A percentile compares a stretch with the other conserved stretches of the same genome.
Conservation (phyloP, 1,284 basidiomycete species). For the Boletus semigastroideus region DNA sequence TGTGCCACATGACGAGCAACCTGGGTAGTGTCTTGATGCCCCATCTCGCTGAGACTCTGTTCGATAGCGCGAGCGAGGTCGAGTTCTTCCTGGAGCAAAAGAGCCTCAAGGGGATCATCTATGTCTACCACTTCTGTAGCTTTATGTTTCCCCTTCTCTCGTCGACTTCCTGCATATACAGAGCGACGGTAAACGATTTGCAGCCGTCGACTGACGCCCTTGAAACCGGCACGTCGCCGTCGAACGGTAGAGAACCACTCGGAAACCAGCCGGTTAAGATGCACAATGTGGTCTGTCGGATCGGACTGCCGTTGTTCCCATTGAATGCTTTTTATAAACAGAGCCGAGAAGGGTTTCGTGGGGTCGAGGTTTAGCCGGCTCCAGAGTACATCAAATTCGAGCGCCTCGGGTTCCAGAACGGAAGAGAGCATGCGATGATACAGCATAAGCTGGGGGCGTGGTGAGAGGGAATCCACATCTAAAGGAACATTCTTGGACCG, state of each 20-base stretch:
- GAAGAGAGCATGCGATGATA: conserved; percentile 72
- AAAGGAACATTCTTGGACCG: conserved; percentile 52
- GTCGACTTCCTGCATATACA: not conserved
- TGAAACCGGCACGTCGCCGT: conserved; percentile 6
- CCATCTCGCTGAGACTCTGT: conserved; percentile 51
- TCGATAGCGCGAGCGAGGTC: conserved; percentile 74
- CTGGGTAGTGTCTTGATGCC: conserved; percentile 30
- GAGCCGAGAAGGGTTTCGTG: conserved; percentile 46
- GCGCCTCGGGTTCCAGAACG: conserved; percentile 45
- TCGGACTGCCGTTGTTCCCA: conserved; percentile 40
- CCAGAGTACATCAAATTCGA: conserved; percentile 62
- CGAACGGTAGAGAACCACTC: conserved; percentile 34
- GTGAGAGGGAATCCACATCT: conserved; percentile 59
- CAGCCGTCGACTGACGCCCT: conserved; percentile 25
- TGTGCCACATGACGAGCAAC: conserved; percentile 10
- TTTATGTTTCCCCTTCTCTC: not conserved
- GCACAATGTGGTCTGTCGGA: conserved; percentile 9
- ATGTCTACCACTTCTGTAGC: conserved; percentile 10
- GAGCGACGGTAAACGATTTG: conserved; percentile 32
- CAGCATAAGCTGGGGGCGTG: conserved; percentile 82
- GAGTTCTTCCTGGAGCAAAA: conserved; percentile 35
- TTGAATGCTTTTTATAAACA: conserved; percentile 54
- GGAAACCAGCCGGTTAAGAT: conserved; percentile 34
- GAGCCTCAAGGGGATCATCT: conserved; percentile 21
- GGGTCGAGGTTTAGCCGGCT: conserved; percentile 48